Evolutionary conservation across 2,329 filamentous ascomycete genomes (phyloP).

Genomic region (Penicillium sp.): DNA sequence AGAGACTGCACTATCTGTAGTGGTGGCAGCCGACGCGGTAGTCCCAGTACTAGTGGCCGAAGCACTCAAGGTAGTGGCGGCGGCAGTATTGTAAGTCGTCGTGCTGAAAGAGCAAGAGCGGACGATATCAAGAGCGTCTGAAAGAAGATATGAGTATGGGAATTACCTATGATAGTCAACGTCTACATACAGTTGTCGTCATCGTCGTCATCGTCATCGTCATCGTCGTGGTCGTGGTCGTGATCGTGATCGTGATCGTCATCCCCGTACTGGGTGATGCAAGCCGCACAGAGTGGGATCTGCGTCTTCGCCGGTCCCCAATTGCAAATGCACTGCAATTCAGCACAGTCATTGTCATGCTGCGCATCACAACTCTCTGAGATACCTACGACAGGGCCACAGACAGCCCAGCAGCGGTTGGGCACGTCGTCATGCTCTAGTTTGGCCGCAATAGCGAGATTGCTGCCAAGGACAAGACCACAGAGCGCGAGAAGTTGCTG

Average conservation of each 20-base stretch:
- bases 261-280: slow-evolving; percentile 29
- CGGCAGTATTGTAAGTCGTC: slow-evolving; percentile 27
- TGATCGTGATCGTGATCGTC: slow-evolving; percentile 10
- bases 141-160: slow-evolving; percentile 3
- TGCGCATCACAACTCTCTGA: slow-evolving; percentile 25
- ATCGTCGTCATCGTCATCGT: slow-evolving; percentile 11
- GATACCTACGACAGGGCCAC: slow-evolving; percentile 24
- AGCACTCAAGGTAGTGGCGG: slow-evolving; percentile 19
- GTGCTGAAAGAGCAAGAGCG: slow-evolving; percentile 28
- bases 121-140: slow-evolving; percentile 34
- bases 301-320: slow-evolving; percentile 26
- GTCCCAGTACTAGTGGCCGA: not conserved
- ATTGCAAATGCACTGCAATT: slow-evolving; percentile 31
- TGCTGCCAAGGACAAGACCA: slow-evolving; percentile 26
- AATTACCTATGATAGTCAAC: not conserved
- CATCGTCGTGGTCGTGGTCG: slow-evolving; percentile 14
- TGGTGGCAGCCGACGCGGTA: not conserved
- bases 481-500: slow-evolving; percentile 24
- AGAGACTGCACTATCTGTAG: slow-evolving; percentile 2
- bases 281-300: slow-evolving; percentile 34
- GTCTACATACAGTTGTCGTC: slow-evolving; percentile 29
- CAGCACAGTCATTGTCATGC: slow-evolving; percentile 25
- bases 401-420: slow-evolving; percentile 27
- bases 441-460: slow-evolving; percentile 23
- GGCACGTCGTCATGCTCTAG: slow-evolving; percentile 32